Evolutionary conservation across 2,329 filamentous ascomycete species (phyloP), one percentile per base, ranked within the genome.

Genomic region (Paecilomyces fulvus): DNA sequence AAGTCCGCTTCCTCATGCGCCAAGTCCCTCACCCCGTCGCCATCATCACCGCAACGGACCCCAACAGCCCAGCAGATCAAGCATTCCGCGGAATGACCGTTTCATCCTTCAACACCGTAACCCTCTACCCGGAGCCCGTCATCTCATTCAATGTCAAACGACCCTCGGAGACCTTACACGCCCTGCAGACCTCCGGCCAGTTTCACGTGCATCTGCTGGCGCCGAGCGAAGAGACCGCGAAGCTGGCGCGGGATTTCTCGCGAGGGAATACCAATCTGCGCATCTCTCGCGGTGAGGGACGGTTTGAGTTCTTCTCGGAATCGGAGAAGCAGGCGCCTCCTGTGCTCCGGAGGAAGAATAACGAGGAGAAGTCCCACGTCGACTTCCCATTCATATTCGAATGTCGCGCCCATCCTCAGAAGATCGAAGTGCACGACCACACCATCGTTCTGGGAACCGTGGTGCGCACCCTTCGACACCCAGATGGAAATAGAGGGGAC

Each of bases 91-190:
- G 78, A 48, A 81, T 83, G 62, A 84, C 82, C 8, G 79, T 86
- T 30, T 86, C 83, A 2, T 85, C 83, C 1, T 80, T 86, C 68
- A 83, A 73, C 58, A 82, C 82, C 3, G 80, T 86, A 12, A 79
- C 81, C 0, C 70, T 86, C 2, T 65, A 74, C 30, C 83, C 83
- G 1, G 60, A 66, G 1, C 81, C 83, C 0, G 74, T 82, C n/a
- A 73, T 86, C 25, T 83, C 81, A 0, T 86, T 86, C 75, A 86
- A 86, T 59, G 75, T 86, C 56, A 79, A 78, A 53, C 62, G 76
- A 1, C 80, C 81, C 1, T 85, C 82, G 0, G 73, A 78, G 37
- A 84, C 82, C 0, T 75, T 82, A 51, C 73, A 77, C 54, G 80
- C 80, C 6, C 79, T 86, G 8, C 62, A 68, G 48, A 59, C 60